Evolutionary conservation across 768 basidiomycete genomes (phyloP).

Genomic region (Cytidiella melzeri): DNA sequence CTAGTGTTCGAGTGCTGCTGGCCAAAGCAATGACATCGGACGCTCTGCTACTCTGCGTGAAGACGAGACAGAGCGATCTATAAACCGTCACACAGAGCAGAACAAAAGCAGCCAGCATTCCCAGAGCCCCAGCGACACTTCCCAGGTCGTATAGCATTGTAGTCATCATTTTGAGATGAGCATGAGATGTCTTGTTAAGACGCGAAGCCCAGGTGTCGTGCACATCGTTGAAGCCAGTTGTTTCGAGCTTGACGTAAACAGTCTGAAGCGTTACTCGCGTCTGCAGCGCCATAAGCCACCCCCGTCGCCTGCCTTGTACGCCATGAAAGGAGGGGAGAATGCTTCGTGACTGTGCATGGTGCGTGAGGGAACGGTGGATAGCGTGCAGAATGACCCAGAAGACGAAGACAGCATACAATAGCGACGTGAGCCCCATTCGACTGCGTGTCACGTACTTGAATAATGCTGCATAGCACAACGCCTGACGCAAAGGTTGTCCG

Average conservation of each 20-base stretch:
- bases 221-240: slow-evolving; percentile 40
- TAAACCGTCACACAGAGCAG: slow-evolving; percentile 33
- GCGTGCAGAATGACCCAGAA: slow-evolving; percentile 14
- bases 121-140: slow-evolving; percentile 35
- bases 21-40: too few species aligned
- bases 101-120: slow-evolving; percentile 39
- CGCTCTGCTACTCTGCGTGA: too few species aligned
- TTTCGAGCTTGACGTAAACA: slow-evolving; percentile 35
- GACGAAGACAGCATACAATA: slow-evolving; percentile 5
- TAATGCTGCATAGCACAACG: too few species aligned
- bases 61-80: neutral
- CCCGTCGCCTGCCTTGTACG: neutral
- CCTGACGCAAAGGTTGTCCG: too few species aligned
- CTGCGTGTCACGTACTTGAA: neutral
- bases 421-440: slow-evolving; percentile 1
- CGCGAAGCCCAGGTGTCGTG: slow-evolving; percentile 39
- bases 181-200: slow-evolving; percentile 29
- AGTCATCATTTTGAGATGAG: slow-evolving; percentile 19
- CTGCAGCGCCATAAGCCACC: neutral
- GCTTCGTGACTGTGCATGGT: neutral
- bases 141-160: slow-evolving; percentile 46
- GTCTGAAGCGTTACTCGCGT: slow-evolving; percentile 15
- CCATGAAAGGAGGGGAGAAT: slow-evolving; percentile 10
- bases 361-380: slow-evolving; percentile 2
- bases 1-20: too few species aligned